Evolutionary conservation across 352 stramenopile genomes (phyloP).

Genomic region (Globisporangium orthogonon): DNA sequence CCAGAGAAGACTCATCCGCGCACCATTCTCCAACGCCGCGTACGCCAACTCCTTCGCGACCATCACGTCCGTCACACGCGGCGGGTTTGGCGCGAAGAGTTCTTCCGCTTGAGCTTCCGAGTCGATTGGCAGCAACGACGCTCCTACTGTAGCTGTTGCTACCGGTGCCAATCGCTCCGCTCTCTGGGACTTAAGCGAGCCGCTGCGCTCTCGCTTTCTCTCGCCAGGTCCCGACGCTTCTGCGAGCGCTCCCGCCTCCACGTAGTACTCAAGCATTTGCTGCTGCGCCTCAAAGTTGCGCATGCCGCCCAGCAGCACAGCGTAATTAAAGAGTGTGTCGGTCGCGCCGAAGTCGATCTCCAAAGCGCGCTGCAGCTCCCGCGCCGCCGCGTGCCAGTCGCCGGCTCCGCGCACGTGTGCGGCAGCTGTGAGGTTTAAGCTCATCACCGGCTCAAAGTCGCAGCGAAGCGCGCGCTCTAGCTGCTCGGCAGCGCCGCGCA

Average conservation of each 20-base stretch:
- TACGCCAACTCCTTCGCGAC: constrained; percentile 28
- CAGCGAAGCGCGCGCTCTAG: constrained; percentile 37
- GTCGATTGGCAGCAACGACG: constrained; percentile 3
- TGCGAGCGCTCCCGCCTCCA: constrained; percentile 1
- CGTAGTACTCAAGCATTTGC: constrained; percentile 51
- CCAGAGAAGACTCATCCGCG: background rate
- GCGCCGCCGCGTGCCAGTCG: constrained; percentile 34
- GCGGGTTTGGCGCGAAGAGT: constrained; percentile 17
- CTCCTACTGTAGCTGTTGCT: background rate
- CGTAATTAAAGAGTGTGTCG: constrained; percentile 61
- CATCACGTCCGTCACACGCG: constrained; percentile 13
- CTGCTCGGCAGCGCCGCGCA: constrained; percentile 15
- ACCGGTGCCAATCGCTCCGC: too few relatives aligned
- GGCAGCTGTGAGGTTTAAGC: constrained; percentile 47
- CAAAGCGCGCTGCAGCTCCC: constrained; percentile 46
- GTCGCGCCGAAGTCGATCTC: constrained; percentile 46
- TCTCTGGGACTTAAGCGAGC: background rate
- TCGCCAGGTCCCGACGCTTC: background rate
- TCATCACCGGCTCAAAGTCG: constrained; percentile 41
- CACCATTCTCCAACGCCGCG: constrained; percentile 42
- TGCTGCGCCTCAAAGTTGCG: constrained; percentile 37
- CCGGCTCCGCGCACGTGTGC: constrained; percentile 28
- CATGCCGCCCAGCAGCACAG: constrained; percentile 48
- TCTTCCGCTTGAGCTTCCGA: constrained; percentile 6
- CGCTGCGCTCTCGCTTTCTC: constrained; percentile 14